Evolutionary conservation across 768 basidiomycete genomes (phyloP), one percentile per base, ranked within the genome.

Genomic region (Trametes cinnabarina): DNA sequence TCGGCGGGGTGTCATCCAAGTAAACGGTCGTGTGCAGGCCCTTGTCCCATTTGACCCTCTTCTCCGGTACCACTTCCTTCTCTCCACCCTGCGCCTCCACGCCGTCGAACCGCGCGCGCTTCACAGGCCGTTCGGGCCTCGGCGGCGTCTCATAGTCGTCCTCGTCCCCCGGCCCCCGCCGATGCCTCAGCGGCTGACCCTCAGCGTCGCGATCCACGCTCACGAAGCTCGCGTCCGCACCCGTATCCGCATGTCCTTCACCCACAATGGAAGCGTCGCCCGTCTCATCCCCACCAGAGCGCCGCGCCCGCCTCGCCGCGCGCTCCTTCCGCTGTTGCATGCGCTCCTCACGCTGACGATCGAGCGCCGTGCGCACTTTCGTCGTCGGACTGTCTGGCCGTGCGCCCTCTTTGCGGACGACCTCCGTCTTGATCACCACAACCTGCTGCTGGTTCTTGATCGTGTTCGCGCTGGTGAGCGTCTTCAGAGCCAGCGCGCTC

Each of bases 341-440:
- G 67, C 78, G 82, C 65, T 86, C 85, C 32, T 91, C 88, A 57
- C 81, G 78, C 65, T 86, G 78, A 63, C 84, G 81, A 73, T 92
- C 87, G 10, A 79, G 68, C 47, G 84, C 77, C 2, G 88, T 90
- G 64, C 81, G 80, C 44, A 87, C 79, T 69, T 88, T 90, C 49
- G 88, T 83, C n/a, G 76, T 79, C 6, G 91, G 91, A 66, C 90
- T 93, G 61, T 87, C 88, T 10, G 91, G 91, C 52, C 91, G 76
- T 34, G 73, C 68, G 26, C 91, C 90, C 41, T 84, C 80, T 69
- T 80, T 88, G 47, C 84, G 78, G 28, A 93, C 74, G 19, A 92
- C 79, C 69, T 89, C 82, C 34, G 81, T 90, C 69, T 88, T 83
- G 37, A 93, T 70, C 60, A 78, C 80, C 2, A 79, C 82, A 5